Base-by-base conservation (phyloP, 2,329 filamentous ascomycete genomes). In the Aspergillus udagawae region DNA sequence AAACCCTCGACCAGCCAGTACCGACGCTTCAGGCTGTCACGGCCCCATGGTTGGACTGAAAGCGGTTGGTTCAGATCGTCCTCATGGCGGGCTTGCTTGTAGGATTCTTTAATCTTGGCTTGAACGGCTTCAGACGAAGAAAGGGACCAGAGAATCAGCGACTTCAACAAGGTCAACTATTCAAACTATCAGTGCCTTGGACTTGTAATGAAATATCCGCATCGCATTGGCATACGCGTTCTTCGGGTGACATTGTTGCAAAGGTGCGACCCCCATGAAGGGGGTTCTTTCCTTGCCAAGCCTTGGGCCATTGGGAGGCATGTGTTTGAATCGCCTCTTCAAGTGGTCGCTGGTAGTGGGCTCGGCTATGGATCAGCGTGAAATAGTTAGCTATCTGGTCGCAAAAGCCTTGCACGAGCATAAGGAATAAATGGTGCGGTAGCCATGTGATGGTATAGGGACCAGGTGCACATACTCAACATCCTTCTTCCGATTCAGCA, bases 401-500 rank as follows among this genome's bases (percentile, higher is more conserved):
- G 7, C 52, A 45, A 42, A 57, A 60, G 57, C 53, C 54, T 49
- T 54, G 20, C 25, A 32, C 47, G 23, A 35, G 52, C 32, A 47
- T 41, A 49, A 41, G 32, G 59, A 57, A 51, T 51, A 8, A 27
- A 28, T n/a, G 21, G 5, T 21, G 41, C 29, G 32, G 49, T 21
- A 12, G 49, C 42, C 32, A 14, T 27, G 45, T 54, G 49, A 29
- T 25, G 50, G 53, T 25, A 49, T 32, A 41, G 48, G 55, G 54
- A 59, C 53, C 45, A 29, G 59, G 67, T 70, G 60, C 64, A 79
- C 91, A 76, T 85, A 97, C 94, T 99, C 96, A 72, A 97, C 90
- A 77, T 96, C 92, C 74, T 99, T 96, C 81, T 99, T 97, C 75
- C 94, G 88, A 76, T 99, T 99, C 69, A 99, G 82, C 55, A 97